phyloP scores from a whole-genome alignment of 495 filamentous ascomycete species.

The Neurospora sp. region DNA sequence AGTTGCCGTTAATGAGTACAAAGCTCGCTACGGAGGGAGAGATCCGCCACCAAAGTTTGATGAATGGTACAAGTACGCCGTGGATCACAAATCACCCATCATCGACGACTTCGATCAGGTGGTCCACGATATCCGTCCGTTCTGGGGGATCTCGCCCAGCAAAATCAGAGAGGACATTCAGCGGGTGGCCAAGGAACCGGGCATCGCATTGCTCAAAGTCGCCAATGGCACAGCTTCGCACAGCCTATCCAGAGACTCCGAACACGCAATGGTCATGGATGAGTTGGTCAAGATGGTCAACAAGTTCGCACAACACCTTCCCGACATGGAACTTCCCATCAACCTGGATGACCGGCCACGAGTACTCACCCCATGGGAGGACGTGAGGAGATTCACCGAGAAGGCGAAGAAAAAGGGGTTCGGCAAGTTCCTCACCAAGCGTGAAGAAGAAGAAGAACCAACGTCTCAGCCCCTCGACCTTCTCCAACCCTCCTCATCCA shows the following conservation, averaged over 20 bases:
- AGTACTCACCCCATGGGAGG: conserved; percentile 60
- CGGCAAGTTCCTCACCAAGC: conserved; percentile 23
- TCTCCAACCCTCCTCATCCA: not conserved
- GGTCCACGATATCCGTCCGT: conserved; percentile 57
- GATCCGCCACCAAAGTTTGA: conserved; percentile 57
- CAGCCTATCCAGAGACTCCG: conserved; percentile 31
- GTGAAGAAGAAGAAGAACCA: conserved; percentile 4
- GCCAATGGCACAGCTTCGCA: conserved; percentile 38
- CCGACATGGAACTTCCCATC: conserved; percentile 73
- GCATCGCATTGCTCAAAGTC: conserved; percentile 33
- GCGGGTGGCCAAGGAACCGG: conserved; percentile 27
- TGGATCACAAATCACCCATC: conserved; percentile 48
- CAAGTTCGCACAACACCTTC: conserved; percentile 58
- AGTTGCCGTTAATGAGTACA: conserved; percentile 49
- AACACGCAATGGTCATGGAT: conserved; percentile 47
- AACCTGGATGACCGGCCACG: conserved; percentile 73
- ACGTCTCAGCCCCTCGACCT: not conserved
- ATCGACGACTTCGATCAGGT: conserved; percentile 74
- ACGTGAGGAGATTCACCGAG: conserved; percentile 31
- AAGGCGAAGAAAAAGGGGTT: conserved; percentile 22
- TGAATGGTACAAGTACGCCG: conserved; percentile 66
- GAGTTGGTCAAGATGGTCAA: conserved; percentile 56
- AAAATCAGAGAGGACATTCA: conserved; percentile 41
- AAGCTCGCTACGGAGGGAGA: conserved; percentile 42
- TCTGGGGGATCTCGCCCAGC: conserved; percentile 57